Base-by-base conservation (phyloP, 2,329 filamentous ascomycete genomes). In the Epichloe brachyelytri region DNA sequence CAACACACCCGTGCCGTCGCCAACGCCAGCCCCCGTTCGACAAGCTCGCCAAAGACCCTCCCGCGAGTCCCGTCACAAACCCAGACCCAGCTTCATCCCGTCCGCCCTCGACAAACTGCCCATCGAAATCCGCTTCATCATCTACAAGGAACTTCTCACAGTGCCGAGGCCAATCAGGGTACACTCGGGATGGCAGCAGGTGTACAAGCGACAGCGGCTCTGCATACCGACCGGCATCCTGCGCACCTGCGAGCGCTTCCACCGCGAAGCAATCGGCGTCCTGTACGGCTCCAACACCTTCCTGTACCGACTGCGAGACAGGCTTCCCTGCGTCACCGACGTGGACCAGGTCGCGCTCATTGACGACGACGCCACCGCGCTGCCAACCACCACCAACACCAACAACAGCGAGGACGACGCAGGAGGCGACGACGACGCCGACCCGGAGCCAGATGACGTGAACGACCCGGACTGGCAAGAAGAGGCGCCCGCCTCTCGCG, bases 201-300 rank as follows among this genome's bases (percentile, higher is more conserved):
- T 69, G 3, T 68, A 62, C 48, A 58, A 59, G 34, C 58, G 61
- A 22, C 46, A 61, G 47, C 58, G 55, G 6, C 55, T 62, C 1
- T 54, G 55, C 0, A 63, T 75, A 0, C 53, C 66, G 8, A 60
- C 65, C 2, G 54, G 53, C 0, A 66, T 79, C 43, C 59, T 78
- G 22, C 49, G 54, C 3, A 63, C 61, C 2, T 71, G 67, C 59
- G 57, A 54, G 3, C 49, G 52, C 1, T 55, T 73, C 30, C 64
- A 64, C 34, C 6, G 45, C 0, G 71, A 76, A 57, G 70, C 68
- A 2, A 54, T 65, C 2, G 57, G 57, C 2, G 58, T 77, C 4
- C 63, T 79, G 1, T 79, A 74, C 51, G 69, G 71, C 3, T 62
- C 68, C 30, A 78, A 78, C 47, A 64, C 48, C 0, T 78, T 78